Evolutionary conservation across 306 rosid genomes (phyloP).

Genomic region (Cicer arietinum): DNA sequence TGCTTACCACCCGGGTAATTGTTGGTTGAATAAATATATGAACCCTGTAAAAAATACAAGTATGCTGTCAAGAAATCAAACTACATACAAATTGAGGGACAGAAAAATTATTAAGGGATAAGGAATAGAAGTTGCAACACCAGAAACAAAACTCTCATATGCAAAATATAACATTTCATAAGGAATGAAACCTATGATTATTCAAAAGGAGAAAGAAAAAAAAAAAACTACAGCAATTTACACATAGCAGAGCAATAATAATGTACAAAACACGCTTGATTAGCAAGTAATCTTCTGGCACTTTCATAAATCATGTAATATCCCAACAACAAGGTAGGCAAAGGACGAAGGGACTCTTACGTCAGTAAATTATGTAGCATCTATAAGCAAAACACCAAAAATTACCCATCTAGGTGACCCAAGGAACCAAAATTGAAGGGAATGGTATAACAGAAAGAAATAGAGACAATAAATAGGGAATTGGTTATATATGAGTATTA

Average conservation of each 20-base stretch:
- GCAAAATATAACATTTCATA: not conserved
- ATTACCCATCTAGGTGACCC: too few relatives aligned
- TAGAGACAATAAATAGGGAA: too few relatives aligned
- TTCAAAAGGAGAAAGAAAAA: not conserved
- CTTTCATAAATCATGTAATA: too few relatives aligned
- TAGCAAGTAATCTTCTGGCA: not conserved
- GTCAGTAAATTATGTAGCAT: too few relatives aligned
- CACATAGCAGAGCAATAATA: not conserved
- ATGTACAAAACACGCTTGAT: not conserved
- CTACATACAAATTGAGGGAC: constrained; percentile 24
- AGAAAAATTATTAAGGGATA: constrained; percentile 17
- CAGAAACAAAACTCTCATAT: constrained; percentile 20
- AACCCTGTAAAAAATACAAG: constrained; percentile 69
- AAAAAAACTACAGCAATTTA: not conserved
- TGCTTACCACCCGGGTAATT: constrained; percentile 84
- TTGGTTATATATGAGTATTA: too few relatives aligned
- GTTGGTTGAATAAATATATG: constrained; percentile 91
- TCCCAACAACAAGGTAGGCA: too few relatives aligned
- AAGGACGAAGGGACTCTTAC: too few relatives aligned
- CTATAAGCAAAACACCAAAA: too few relatives aligned
- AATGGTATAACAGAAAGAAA: too few relatives aligned
- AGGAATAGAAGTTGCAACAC: constrained; percentile 21
- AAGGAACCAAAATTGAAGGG: too few relatives aligned
- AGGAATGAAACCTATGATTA: constrained; percentile 1
- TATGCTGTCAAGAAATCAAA: constrained; percentile 34